Conservation (phyloP, 345 rosid species). For the Ricinus communis region DNA sequence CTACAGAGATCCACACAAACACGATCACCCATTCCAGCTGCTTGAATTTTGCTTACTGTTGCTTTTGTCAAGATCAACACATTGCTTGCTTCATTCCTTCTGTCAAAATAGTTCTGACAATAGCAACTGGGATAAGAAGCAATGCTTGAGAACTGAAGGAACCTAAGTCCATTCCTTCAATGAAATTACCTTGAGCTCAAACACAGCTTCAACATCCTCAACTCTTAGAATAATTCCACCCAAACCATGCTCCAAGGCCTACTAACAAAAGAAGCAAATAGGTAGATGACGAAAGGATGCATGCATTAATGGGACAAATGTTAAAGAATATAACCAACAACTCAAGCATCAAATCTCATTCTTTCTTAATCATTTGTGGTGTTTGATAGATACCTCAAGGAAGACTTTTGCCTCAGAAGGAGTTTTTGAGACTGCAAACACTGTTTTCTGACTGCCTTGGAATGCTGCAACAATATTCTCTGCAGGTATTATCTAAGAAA, state of each 20-base stretch:
- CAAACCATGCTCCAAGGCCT: slow-evolving; percentile 88
- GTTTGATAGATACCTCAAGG: slow-evolving; percentile 55
- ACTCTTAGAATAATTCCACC: slow-evolving; percentile 73
- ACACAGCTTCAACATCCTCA: slow-evolving; percentile 57
- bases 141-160: slow-evolving; percentile 16
- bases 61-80: slow-evolving; percentile 59
- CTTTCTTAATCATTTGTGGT: background rate
- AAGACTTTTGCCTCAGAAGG: slow-evolving; percentile 63
- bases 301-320: slow-evolving; percentile 12
- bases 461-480: slow-evolving; percentile 82
- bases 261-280: background rate
- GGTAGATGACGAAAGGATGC: background rate
- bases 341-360: too few relatives aligned
- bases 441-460: slow-evolving; percentile 70
- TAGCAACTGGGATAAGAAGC: slow-evolving; percentile 34
- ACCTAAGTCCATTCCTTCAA: slow-evolving; percentile 1
- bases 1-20: slow-evolving; percentile 95
- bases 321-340: background rate
- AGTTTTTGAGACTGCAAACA: slow-evolving; percentile 65
- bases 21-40: slow-evolving; percentile 85
- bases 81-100: slow-evolving; percentile 59
- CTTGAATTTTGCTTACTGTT: slow-evolving; percentile 51
- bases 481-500: slow-evolving; percentile 71
- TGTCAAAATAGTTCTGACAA: slow-evolving; percentile 76
- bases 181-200: slow-evolving; percentile 60